Percentiles rank a stretch among this genome's conserved stretches.
Conservation (phyloP, 2,329 filamentous ascomycete species). For the Tolypocladium amazonense region DNA sequence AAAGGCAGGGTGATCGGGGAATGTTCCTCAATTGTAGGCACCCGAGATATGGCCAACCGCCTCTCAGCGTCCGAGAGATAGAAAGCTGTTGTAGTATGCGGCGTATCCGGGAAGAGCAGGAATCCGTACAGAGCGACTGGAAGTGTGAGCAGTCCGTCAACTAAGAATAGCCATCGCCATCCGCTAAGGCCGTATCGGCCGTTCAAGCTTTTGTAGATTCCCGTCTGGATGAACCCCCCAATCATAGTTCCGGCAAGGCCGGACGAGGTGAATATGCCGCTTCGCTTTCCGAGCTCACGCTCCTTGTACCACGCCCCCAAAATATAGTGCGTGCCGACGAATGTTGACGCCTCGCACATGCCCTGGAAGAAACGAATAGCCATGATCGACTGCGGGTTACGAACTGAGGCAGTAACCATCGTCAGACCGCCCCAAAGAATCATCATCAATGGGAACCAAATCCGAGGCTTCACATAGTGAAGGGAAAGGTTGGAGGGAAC, state of each 20-base stretch:
- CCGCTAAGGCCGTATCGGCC: constrained; percentile 45
- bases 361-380: constrained; percentile 29
- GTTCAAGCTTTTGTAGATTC: constrained; percentile 39
- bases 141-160: constrained; percentile 46
- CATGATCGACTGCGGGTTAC: constrained; percentile 25
- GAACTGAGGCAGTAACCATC: constrained; percentile 37
- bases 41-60: constrained; percentile 28
- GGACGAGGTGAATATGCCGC: constrained; percentile 51
- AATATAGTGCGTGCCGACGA: constrained; percentile 30
- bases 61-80: constrained; percentile 35
- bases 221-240: constrained; percentile 47
- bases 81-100: constrained; percentile 32
- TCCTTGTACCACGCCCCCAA: constrained; percentile 48
- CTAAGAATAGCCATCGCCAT: constrained; percentile 63
- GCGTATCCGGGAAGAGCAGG: constrained; percentile 29
- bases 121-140: constrained; percentile 23
- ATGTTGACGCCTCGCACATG: constrained; percentile 26
- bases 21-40: constrained; percentile 24
- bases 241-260: constrained; percentile 44
- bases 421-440: constrained; percentile 53
- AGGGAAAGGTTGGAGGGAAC: constrained; percentile 51
- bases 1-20: constrained; percentile 39
- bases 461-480: constrained; percentile 51
- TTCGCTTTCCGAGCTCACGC: constrained; percentile 50
- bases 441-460: constrained; percentile 55